Evolutionary conservation across 805 yeast species (phyloP).

Genomic region (Myxozyma geophila): DNA sequence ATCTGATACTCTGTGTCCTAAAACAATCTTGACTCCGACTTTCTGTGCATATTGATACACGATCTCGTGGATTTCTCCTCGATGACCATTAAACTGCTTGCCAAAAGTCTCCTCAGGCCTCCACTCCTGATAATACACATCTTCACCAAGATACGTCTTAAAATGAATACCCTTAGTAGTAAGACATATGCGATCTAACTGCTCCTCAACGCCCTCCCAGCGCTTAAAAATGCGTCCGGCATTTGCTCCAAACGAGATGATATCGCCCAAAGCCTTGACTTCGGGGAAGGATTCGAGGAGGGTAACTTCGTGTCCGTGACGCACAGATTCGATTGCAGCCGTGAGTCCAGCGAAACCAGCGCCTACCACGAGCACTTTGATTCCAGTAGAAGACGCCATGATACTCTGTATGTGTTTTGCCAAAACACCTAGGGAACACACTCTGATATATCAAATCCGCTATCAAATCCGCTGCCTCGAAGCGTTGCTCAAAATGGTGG

Average conservation of each 20-base stretch:
- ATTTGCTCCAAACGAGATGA: conserved; percentile 10
- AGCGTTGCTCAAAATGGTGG: too few relatives aligned
- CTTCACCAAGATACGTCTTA: conserved; percentile 5
- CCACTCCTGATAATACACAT: conserved; percentile 5
- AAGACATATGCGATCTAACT: not conserved
- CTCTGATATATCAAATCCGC: too few relatives aligned
- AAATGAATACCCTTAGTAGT: not conserved
- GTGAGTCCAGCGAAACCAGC: conserved; percentile 13
- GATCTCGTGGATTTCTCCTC: conserved; percentile 7
- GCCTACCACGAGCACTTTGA: conserved; percentile 3
- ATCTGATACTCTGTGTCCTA: conserved; percentile 3
- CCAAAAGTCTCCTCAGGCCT: not conserved
- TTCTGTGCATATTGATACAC: not conserved
- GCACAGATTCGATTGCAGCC: conserved; percentile 8
- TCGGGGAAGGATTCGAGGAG: conserved; percentile 15
- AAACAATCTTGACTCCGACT: conserved; percentile 6
- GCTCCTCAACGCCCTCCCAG: conserved; percentile 6
- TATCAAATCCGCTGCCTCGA: too few relatives aligned
- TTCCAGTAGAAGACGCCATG: not conserved
- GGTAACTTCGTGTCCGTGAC: conserved; percentile 6
- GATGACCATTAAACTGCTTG: conserved; percentile 6
- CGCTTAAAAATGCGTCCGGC: conserved; percentile 13
- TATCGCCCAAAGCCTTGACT: conserved; percentile 9
- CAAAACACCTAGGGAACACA: too few relatives aligned
- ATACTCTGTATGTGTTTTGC: too few relatives aligned